Conservation (phyloP, 257 asterid genomes). For the Jacaranda mimosifolia region DNA sequence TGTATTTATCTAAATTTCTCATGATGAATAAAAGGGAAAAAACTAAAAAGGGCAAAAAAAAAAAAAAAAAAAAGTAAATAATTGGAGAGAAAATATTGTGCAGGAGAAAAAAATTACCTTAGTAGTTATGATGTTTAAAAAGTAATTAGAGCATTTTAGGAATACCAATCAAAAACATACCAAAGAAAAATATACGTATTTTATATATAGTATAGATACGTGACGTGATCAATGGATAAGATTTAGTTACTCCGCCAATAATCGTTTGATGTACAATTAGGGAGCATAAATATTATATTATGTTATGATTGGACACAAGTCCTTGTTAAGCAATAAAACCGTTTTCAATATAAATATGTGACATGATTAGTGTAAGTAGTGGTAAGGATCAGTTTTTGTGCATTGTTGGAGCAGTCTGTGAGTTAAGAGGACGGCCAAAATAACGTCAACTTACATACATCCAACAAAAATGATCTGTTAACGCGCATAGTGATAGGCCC, state of each 20-base stretch:
- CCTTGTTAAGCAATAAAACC: background rate
- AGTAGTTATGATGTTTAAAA: too few relatives aligned
- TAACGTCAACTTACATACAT: background rate
- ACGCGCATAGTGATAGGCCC: background rate
- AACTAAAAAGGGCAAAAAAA: too few relatives aligned
- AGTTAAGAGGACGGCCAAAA: background rate
- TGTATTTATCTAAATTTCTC: too few relatives aligned
- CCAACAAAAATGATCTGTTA: conserved; percentile 22
- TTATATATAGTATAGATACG: too few relatives aligned
- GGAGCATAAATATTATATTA: background rate
- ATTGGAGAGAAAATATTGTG: too few relatives aligned
- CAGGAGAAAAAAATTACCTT: too few relatives aligned
- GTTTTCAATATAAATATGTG: background rate
- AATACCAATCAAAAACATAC: too few relatives aligned
- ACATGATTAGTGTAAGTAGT: background rate
- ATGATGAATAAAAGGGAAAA: too few relatives aligned
- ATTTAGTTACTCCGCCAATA: background rate
- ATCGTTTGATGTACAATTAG: background rate
- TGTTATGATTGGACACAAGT: background rate
- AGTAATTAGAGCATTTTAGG: too few relatives aligned
- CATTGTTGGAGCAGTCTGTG: background rate
- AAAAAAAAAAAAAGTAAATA: too few relatives aligned
- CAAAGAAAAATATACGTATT: background rate
- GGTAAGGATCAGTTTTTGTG: background rate
- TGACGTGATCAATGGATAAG: background rate